Evolutionary conservation across 768 basidiomycete species (phyloP).

Genomic region (Kwoniella sp.): DNA sequence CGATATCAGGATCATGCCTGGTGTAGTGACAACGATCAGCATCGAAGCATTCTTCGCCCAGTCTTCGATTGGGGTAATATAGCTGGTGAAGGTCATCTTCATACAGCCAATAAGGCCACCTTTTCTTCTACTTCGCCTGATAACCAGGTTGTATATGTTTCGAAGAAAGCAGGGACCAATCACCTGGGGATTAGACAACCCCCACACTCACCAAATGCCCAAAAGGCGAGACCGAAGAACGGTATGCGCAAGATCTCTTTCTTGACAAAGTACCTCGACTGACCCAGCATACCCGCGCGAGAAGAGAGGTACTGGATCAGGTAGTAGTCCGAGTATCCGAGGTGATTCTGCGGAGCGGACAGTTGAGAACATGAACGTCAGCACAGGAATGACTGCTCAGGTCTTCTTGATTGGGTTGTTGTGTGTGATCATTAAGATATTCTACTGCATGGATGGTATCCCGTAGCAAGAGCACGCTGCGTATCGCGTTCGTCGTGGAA

Average conservation of each 20-base stretch:
- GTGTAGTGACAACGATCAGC: no score
- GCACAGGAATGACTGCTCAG: no score
- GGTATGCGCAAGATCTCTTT: conserved; percentile 40
- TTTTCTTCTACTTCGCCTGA: not conserved
- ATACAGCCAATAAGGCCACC: not conserved
- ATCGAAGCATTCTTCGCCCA: no score
- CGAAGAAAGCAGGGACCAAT: no score
- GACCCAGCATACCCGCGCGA: conserved; percentile 37
- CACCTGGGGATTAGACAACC: no score
- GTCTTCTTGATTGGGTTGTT: no score
- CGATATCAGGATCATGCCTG: conserved; percentile 47
- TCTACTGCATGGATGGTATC: no score
- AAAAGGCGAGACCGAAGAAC: conserved; percentile 43
- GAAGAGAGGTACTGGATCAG: conserved; percentile 37
- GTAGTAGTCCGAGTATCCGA: conserved; percentile 39
- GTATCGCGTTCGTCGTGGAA: not conserved
- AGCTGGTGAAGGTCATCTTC: no score
- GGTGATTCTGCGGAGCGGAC: conserved; percentile 47
- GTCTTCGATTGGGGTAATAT: no score
- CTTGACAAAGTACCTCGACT: conserved; percentile 44
- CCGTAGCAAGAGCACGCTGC: not conserved
- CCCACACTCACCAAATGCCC: conserved; percentile 33
- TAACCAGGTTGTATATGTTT: not conserved
- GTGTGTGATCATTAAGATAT: no score
- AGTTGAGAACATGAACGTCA: no score